Evolutionary conservation across 768 basidiomycete genomes (phyloP).

Genomic region (Psilocybe cyanescens): DNA sequence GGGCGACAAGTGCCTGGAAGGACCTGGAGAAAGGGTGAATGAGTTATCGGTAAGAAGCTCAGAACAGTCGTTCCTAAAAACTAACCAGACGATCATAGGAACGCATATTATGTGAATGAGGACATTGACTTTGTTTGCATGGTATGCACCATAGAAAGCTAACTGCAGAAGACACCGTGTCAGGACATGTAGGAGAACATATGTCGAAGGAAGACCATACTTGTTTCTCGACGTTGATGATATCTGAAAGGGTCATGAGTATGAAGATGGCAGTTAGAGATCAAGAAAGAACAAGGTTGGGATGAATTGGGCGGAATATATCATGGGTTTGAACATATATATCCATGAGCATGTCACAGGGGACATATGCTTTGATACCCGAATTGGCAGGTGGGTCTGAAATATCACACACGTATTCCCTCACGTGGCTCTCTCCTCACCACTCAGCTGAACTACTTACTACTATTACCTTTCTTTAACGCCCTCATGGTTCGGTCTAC

Average conservation of each 20-base stretch:
- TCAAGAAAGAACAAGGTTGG: slow-evolving; percentile 1
- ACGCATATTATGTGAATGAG: slow-evolving; percentile 87
- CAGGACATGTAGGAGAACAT: slow-evolving; percentile 12
- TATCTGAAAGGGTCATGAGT: slow-evolving; percentile 36
- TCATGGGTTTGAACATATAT: slow-evolving; percentile 16
- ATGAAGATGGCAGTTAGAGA: slow-evolving; percentile 22
- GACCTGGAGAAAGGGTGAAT: slow-evolving; percentile 48
- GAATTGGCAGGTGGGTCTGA: slow-evolving; percentile 11
- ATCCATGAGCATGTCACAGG: slow-evolving; percentile 19
- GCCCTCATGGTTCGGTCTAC: slow-evolving; percentile 82
- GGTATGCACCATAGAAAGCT: slow-evolving; percentile 93
- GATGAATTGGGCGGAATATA: background rate
- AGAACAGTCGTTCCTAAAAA: background rate
- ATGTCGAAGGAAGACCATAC: slow-evolving; percentile 35
- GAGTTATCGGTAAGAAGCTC: background rate
- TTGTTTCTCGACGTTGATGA: slow-evolving; percentile 76
- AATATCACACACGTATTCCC: slow-evolving; percentile 19
- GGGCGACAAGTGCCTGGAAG: slow-evolving; percentile 52
- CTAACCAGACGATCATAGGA: slow-evolving; percentile 81
- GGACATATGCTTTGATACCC: slow-evolving; percentile 4
- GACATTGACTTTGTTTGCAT: slow-evolving; percentile 82
- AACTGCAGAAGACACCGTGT: slow-evolving; percentile 50
- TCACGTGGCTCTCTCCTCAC: slow-evolving; percentile 18
- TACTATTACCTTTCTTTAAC: slow-evolving; percentile 11
- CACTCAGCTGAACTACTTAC: slow-evolving; percentile 3